A percentile compares a stretch with the other conserved stretches of the same genome.
Conservation (phyloP, 1,284 basidiomycete genomes). For the Vanrija sp. region DNA sequence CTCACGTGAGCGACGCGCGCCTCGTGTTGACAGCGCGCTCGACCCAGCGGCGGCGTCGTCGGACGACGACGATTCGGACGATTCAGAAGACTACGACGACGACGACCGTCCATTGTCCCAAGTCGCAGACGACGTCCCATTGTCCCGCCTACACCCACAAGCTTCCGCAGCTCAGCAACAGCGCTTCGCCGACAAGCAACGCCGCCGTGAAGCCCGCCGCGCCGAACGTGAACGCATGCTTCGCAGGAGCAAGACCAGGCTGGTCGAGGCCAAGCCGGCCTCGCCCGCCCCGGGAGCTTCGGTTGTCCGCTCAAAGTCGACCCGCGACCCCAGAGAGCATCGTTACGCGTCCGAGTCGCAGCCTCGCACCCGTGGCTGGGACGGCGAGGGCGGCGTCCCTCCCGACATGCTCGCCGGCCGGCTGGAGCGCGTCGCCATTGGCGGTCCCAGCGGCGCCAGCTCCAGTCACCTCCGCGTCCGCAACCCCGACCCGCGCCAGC, state of each 20-base stretch:
- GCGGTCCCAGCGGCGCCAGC: too few species aligned
- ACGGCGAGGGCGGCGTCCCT: slow-evolving; percentile 45
- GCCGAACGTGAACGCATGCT: slow-evolving; percentile 12
- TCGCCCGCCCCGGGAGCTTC: neutral
- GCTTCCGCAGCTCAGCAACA: slow-evolving; percentile 29
- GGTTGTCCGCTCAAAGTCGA: neutral
- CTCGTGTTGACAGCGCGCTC: too few species aligned
- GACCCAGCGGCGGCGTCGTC: too few species aligned
- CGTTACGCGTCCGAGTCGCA: neutral
- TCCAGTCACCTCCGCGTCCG: neutral
- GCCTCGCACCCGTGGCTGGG: slow-evolving; percentile 26
- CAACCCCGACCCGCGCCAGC: neutral
- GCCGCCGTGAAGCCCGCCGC: slow-evolving; percentile 13
- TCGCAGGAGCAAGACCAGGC: slow-evolving; percentile 5
- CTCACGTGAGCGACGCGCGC: neutral
- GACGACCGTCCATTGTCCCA: too few species aligned
- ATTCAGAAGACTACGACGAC: too few species aligned
- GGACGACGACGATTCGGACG: slow-evolving; percentile 7
- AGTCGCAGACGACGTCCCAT: slow-evolving; percentile 34
- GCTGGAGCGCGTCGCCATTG: slow-evolving; percentile 25
- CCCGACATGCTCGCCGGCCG: slow-evolving; percentile 28
- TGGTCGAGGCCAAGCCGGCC: slow-evolving; percentile 4
- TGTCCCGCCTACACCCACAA: slow-evolving; percentile 37
- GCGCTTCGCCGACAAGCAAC: slow-evolving; percentile 1
- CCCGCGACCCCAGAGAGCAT: neutral